Percentiles rank a stretch among this genome's conserved stretches.
phyloP scores from a whole-genome alignment of 2,329 filamentous ascomycete species.

The Fusarium sp. region DNA sequence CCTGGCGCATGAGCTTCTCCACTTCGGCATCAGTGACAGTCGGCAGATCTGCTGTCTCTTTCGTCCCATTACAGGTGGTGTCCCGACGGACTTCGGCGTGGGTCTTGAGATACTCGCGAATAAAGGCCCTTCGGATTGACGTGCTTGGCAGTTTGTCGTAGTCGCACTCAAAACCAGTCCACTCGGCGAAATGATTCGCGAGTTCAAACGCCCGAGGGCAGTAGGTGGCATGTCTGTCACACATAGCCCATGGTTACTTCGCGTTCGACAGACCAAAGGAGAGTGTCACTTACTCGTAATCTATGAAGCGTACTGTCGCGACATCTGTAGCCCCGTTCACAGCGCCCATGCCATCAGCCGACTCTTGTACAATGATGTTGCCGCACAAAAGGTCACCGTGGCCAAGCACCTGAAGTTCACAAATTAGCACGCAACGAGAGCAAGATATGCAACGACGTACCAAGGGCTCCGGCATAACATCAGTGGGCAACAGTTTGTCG shows the following conservation, averaged over 20 bases:
- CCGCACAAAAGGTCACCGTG: slow-evolving; percentile 39
- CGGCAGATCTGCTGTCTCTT: neutral
- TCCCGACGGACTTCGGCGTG: slow-evolving; percentile 2
- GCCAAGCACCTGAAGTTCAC: slow-evolving; percentile 31
- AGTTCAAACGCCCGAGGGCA: slow-evolving; percentile 39
- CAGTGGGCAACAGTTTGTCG: slow-evolving; percentile 11
- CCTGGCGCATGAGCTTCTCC: slow-evolving; percentile 29
- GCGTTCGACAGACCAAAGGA: neutral
- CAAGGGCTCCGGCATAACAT: slow-evolving; percentile 22
- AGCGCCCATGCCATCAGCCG: neutral
- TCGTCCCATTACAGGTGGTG: neutral
- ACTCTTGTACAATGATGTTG: slow-evolving; percentile 38
- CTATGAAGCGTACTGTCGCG: slow-evolving; percentile 37
- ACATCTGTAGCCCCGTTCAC: neutral
- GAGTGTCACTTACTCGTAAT: slow-evolving; percentile 38
- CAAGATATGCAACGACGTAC: slow-evolving; percentile 16
- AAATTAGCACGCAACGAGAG: neutral
- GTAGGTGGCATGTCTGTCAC: slow-evolving; percentile 37
- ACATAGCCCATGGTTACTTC: neutral
- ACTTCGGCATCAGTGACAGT: slow-evolving; percentile 24
- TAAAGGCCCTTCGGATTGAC: slow-evolving; percentile 30
- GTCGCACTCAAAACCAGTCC: slow-evolving; percentile 38
- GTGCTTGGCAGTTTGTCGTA: slow-evolving; percentile 11
- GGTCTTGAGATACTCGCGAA: slow-evolving; percentile 31
- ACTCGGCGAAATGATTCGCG: slow-evolving; percentile 41